Percentiles rank a stretch among this genome's conserved stretches.
These are phyloP conservation scores for Myochromella boudieri DNA, from an alignment of 768 basidiomycete species.

Conservation along the genomic window DNA sequence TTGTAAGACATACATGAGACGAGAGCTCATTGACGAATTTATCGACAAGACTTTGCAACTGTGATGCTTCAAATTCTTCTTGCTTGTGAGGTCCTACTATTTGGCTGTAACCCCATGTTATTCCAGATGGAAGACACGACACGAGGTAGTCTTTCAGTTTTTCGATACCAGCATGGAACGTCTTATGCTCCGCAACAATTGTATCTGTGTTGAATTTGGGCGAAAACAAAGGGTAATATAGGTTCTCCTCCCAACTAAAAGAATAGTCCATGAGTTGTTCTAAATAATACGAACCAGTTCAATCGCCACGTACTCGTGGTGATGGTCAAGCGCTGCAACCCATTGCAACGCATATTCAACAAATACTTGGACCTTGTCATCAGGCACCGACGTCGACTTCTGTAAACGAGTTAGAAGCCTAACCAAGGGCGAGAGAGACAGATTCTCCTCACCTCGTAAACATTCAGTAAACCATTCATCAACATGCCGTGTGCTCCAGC, in stretches of 20 bases:
- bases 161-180: slow-evolving; percentile 16
- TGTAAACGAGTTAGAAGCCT: background rate
- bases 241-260: slow-evolving; percentile 19
- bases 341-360: slow-evolving; percentile 19
- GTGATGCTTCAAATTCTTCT: slow-evolving; percentile 9
- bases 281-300: background rate
- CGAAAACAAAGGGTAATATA: slow-evolving; percentile 17
- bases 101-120: slow-evolving; percentile 19
- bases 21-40: slow-evolving; percentile 13
- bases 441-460: slow-evolving; percentile 13
- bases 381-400: slow-evolving; percentile 9
- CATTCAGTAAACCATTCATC: slow-evolving; percentile 15
- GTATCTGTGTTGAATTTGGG: slow-evolving; percentile 19
- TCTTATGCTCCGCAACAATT: slow-evolving; percentile 18
- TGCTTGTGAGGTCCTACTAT: slow-evolving; percentile 9
- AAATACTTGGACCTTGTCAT: slow-evolving; percentile 10
- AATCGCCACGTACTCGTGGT: slow-evolving; percentile 13
- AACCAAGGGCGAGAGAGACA: background rate
- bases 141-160: slow-evolving; percentile 18
- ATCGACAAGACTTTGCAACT: slow-evolving; percentile 11
- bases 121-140: slow-evolving; percentile 19
- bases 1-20: slow-evolving; percentile 12
- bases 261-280: background rate
- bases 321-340: slow-evolving; percentile 18
- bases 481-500: slow-evolving; percentile 18